Base-by-base conservation (phyloP, 768 basidiomycete species). In the Amanita pseudoporphyria region DNA sequence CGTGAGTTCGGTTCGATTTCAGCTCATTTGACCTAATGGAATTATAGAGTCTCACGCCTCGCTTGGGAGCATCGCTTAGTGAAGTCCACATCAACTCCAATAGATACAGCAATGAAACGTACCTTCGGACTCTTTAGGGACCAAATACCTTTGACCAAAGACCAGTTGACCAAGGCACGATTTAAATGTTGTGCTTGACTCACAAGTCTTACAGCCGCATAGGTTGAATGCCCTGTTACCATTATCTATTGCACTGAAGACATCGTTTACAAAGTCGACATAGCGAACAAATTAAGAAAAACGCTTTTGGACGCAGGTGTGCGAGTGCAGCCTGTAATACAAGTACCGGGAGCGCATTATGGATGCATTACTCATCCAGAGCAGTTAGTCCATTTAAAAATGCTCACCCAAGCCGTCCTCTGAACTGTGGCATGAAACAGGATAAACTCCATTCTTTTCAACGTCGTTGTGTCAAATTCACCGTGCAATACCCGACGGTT, bases 211-310 rank as follows among this genome's bases (percentile, higher is more conserved):
- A 26, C 16, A 28, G 18, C 32, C 13, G 4, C 14, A 9, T 39
- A 63, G 62, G 58, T 66, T 36, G 36, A 28, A 28, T 63, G 63
- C 18, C 62, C 64, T 0, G 57, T 66, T 9, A 43, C 49, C n/a
- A 52, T 69, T 31, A 59, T 69, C 9, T 61, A 65, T 36, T 63
- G 62, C 50, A 40, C 47, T 10, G 59, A 62, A 6, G 63, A 66
- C 49, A 51, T 68, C 22, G 65, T 60, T 7, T 69, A 69, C 49
- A 44, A 58, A 2, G 6, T 55, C 3, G 56, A 61, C 32, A 31
- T 46, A 19, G 53, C 62, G 5, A 38, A 64, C 35, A 58, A 58
- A 1, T 55, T 66, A 3, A 52, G 49, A 12, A 31, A 42, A 5
- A 16, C 47, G 1, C 49, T 69, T n/a, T 31, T 45, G 9, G 42